phyloP scores from a whole-genome alignment of 306 rosid species.

The Citrullus amarus region DNA sequence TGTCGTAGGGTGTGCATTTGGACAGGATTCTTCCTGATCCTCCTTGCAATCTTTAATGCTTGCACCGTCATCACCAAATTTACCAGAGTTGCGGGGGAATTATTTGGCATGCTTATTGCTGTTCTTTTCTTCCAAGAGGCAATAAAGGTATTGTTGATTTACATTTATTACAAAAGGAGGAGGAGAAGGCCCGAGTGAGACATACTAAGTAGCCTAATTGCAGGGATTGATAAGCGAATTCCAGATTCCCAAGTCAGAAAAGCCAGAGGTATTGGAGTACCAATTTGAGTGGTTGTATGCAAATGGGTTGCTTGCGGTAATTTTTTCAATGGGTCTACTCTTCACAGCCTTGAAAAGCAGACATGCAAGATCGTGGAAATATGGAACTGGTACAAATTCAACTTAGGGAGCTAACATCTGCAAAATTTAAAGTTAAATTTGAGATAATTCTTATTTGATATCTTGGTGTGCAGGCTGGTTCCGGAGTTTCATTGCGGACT shows the following conservation, averaged over 20 bases:
- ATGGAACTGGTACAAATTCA: conserved; percentile 42
- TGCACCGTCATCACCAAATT: conserved; percentile 56
- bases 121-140: conserved; percentile 84
- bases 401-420: neutral
- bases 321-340: conserved; percentile 56
- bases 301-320: conserved; percentile 63
- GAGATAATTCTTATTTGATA: neutral
- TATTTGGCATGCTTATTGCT: conserved; percentile 78
- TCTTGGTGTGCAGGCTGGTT: conserved; percentile 31
- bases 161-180: neutral
- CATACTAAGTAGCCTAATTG: conserved; percentile 1
- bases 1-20: conserved; percentile 74
- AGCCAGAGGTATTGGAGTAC: conserved; percentile 25
- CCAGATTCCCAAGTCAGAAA: conserved; percentile 40
- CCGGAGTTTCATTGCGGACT: conserved; percentile 59
- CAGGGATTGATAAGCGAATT: conserved; percentile 76
- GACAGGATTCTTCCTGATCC: conserved; percentile 57
- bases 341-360: conserved; percentile 56
- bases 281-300: conserved; percentile 53
- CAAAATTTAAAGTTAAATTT: neutral
- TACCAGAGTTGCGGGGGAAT: conserved; percentile 82
- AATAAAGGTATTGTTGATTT: conserved; percentile 36
- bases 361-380: conserved; percentile 72
- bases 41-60: conserved; percentile 70
- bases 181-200: neutral